These are phyloP conservation scores for Candida insectorum DNA, from an alignment of 805 yeast genomes.

Conservation along the genomic window DNA sequence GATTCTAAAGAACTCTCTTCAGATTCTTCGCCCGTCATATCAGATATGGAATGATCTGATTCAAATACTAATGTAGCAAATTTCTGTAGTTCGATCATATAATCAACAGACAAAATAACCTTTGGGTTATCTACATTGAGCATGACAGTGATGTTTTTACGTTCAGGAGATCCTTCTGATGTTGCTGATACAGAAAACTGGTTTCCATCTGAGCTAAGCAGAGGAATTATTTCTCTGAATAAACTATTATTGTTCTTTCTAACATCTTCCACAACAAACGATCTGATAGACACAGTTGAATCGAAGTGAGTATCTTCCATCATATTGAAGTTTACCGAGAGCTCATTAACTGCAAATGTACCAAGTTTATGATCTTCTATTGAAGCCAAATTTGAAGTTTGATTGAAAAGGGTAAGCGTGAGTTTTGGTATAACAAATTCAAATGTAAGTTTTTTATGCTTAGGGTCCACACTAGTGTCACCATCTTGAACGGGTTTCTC, in stretches of 20 bases:
- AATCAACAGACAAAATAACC: constrained; percentile 80
- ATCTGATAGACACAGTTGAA: constrained; percentile 60
- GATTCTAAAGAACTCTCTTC: not conserved
- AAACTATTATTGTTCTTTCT: constrained; percentile 60
- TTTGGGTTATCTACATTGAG: constrained; percentile 77
- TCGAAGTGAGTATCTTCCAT: constrained; percentile 52
- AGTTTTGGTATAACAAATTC: constrained; percentile 59
- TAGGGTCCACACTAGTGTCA: constrained; percentile 18
- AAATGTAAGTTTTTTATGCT: constrained; percentile 41
- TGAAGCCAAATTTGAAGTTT: constrained; percentile 36
- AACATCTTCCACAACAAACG: constrained; percentile 77
- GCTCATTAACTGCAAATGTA: constrained; percentile 51
- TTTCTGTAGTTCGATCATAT: constrained; percentile 68
- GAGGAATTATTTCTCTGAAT: constrained; percentile 80
- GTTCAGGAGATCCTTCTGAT: constrained; percentile 38
- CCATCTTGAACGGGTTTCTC: constrained; percentile 2
- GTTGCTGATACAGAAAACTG: constrained; percentile 64
- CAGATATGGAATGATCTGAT: constrained; percentile 13
- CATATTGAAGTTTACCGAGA: constrained; percentile 50
- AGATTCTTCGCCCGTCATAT: constrained; percentile 6
- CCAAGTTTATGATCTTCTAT: constrained; percentile 34
- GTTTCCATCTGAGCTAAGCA: constrained; percentile 53
- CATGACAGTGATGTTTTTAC: constrained; percentile 44
- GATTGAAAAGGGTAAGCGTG: constrained; percentile 57
- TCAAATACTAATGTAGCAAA: constrained; percentile 55